Conservation (phyloP, 352 stramenopile genomes). For the Aphanomyces cochlioides region DNA sequence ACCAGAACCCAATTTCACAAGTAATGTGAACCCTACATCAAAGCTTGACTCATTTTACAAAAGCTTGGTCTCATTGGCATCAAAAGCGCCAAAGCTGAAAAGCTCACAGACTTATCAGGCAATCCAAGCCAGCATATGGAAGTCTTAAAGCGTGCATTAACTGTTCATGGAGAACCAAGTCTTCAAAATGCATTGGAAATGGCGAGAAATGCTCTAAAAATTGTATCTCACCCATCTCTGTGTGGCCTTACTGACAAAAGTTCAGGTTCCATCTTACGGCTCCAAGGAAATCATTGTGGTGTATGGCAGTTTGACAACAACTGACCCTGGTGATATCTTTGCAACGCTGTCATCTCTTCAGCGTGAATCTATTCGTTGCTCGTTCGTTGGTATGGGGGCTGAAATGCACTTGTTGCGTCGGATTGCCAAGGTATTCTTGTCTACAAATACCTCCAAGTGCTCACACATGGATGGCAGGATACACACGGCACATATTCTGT, state of each 20-base stretch:
- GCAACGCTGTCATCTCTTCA: constrained; percentile 88
- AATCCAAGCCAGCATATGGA: constrained; percentile 86
- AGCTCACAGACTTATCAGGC: constrained; percentile 87
- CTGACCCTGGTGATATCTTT: constrained; percentile 96
- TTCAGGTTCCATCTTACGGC: constrained; percentile 60
- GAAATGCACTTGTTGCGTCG: constrained; percentile 90
- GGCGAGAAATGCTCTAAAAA: constrained; percentile 87
- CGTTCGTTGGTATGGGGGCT: constrained; percentile 91
- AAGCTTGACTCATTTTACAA: background rate
- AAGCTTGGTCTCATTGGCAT: constrained; percentile 84
- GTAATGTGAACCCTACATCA: background rate
- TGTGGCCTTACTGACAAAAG: background rate
- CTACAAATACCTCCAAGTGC: background rate
- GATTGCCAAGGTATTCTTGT: constrained; percentile 43
- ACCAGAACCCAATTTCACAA: constrained; percentile 93
- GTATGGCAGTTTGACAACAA: constrained; percentile 93
- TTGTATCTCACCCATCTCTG: constrained; percentile 45
- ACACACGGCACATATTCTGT: constrained; percentile 94
- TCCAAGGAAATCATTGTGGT: constrained; percentile 91
- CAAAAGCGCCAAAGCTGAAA: constrained; percentile 86
- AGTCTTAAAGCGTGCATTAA: constrained; percentile 56
- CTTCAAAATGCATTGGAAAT: constrained; percentile 90
- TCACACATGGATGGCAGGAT: constrained; percentile 45
- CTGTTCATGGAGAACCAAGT: constrained; percentile 82
- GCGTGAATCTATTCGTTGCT: constrained; percentile 88